A percentile compares a stretch with the other conserved stretches of the same genome.
These are phyloP conservation scores for Aspergillus diversus DNA, from an alignment of 495 filamentous ascomycete species.

Conservation along the genomic window DNA sequence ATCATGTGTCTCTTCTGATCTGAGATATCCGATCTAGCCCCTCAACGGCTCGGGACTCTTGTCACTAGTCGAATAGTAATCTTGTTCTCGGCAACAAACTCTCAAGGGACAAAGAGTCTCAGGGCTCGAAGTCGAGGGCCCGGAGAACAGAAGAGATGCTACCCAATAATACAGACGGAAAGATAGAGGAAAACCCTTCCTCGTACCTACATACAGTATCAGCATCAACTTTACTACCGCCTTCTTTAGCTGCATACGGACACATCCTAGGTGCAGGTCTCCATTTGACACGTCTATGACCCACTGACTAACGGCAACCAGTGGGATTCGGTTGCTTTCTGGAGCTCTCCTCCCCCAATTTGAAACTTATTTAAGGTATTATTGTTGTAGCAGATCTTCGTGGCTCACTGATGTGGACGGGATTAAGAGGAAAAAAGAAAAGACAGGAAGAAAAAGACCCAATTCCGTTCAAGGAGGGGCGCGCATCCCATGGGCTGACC, in stretches of 20 bases:
- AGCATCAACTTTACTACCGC: neutral
- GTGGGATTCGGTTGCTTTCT: neutral
- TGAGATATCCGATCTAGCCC: too few relatives aligned
- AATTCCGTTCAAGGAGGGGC: too few relatives aligned
- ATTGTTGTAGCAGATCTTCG: constrained; percentile 15
- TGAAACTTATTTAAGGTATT: constrained; percentile 17
- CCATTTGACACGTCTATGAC: constrained; percentile 33
- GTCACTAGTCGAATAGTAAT: too few relatives aligned
- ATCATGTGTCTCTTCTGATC: too few relatives aligned
- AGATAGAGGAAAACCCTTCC: neutral
- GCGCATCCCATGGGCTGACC: too few relatives aligned
- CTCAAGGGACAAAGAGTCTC: too few relatives aligned
- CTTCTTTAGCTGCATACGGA: neutral
- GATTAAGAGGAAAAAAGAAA: too few relatives aligned
- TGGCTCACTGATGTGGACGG: neutral
- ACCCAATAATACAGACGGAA: neutral
- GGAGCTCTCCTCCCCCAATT: neutral
- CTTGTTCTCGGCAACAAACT: too few relatives aligned
- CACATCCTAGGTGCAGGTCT: neutral
- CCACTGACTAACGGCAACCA: constrained; percentile 24
- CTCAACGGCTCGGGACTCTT: too few relatives aligned
- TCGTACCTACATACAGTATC: neutral
- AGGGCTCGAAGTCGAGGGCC: too few relatives aligned
- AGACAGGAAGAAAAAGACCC: too few relatives aligned
- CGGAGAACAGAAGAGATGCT: neutral